A percentile compares a stretch with the other conserved stretches of the same genome.
Evolutionary conservation across 179 eudicot species (phyloP).

Genomic region (Silene coronaria): DNA sequence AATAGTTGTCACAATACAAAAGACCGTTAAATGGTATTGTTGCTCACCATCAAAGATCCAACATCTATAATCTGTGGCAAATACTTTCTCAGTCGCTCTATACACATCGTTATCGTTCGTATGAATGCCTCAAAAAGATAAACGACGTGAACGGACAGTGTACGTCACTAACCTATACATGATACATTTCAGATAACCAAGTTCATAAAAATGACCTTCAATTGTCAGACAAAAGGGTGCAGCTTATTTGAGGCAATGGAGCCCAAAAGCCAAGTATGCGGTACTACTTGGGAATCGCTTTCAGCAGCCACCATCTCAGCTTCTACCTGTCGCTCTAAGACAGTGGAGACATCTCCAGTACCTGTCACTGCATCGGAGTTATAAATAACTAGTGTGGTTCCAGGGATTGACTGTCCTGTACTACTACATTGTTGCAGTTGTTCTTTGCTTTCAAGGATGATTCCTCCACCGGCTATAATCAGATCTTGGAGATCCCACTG

Average conservation of each 20-base stretch:
- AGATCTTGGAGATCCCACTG: slow-evolving; percentile 53
- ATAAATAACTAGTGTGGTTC: slow-evolving; percentile 42
- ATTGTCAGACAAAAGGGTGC: slow-evolving; percentile 29
- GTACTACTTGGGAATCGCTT: slow-evolving; percentile 37
- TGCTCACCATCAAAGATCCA: no score
- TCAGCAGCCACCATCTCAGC: slow-evolving; percentile 46
- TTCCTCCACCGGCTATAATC: slow-evolving; percentile 63
- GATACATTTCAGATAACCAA: not conserved
- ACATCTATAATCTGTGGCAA: not conserved
- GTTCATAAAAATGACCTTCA: not conserved
- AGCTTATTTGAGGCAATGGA: slow-evolving; percentile 68
- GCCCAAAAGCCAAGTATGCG: slow-evolving; percentile 82
- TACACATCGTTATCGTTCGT: not conserved
- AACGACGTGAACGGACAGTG: not conserved
- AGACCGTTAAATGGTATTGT: no score
- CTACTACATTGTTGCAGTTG: slow-evolving; percentile 25
- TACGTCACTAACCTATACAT: not conserved
- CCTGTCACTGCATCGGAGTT: slow-evolving; percentile 34
- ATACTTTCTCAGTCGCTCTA: not conserved
- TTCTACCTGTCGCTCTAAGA: slow-evolving; percentile 28
- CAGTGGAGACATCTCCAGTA: slow-evolving; percentile 19
- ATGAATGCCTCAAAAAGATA: not conserved
- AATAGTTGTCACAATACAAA: no score
- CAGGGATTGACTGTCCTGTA: slow-evolving; percentile 1
- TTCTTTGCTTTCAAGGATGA: slow-evolving; percentile 38